phyloP scores from a whole-genome alignment of 2,329 filamentous ascomycete genomes.

The Colletotrichum ledebouriae region DNA sequence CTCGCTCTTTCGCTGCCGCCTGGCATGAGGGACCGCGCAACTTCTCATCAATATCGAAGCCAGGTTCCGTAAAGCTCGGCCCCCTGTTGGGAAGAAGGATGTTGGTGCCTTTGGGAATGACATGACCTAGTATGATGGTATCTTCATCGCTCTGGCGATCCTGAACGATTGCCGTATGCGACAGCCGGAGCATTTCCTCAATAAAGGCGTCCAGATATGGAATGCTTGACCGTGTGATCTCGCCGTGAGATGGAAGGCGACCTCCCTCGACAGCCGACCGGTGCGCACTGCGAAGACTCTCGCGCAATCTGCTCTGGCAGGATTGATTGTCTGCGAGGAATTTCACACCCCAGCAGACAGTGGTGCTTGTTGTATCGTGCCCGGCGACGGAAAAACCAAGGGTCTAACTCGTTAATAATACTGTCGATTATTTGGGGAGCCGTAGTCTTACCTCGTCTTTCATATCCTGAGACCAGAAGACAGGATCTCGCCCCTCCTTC shows the following conservation, averaged over 20 bases:
- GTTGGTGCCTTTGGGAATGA: slow-evolving; percentile 52
- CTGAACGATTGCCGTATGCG: slow-evolving; percentile 47
- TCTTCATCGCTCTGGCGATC: slow-evolving; percentile 50
- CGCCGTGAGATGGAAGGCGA: neutral
- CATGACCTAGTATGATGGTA: slow-evolving; percentile 50
- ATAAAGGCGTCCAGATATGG: slow-evolving; percentile 55
- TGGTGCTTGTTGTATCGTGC: slow-evolving; percentile 48
- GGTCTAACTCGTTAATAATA: neutral
- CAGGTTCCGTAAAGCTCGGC: slow-evolving; percentile 48
- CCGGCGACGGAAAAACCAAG: slow-evolving; percentile 40
- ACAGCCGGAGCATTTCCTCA: slow-evolving; percentile 52
- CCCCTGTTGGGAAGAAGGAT: slow-evolving; percentile 48
- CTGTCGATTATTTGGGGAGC: neutral
- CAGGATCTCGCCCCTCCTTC: slow-evolving; percentile 28
- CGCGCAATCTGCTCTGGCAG: slow-evolving; percentile 1
- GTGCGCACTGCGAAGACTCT: slow-evolving; percentile 1
- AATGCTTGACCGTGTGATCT: slow-evolving; percentile 45
- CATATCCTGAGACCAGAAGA: slow-evolving; percentile 6
- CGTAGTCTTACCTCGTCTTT: slow-evolving; percentile 20
- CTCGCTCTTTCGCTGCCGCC: slow-evolving; percentile 35
- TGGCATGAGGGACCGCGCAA: slow-evolving; percentile 46
- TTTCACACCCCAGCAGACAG: slow-evolving; percentile 47
- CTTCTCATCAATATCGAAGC: slow-evolving; percentile 46
- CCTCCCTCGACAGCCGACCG: slow-evolving; percentile 30
- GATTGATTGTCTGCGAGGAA: slow-evolving; percentile 16